A percentile compares a stretch with the other conserved stretches of the same genome.
phyloP scores from a whole-genome alignment of 2,329 filamentous ascomycete species.

The Fusarium sp. region DNA sequence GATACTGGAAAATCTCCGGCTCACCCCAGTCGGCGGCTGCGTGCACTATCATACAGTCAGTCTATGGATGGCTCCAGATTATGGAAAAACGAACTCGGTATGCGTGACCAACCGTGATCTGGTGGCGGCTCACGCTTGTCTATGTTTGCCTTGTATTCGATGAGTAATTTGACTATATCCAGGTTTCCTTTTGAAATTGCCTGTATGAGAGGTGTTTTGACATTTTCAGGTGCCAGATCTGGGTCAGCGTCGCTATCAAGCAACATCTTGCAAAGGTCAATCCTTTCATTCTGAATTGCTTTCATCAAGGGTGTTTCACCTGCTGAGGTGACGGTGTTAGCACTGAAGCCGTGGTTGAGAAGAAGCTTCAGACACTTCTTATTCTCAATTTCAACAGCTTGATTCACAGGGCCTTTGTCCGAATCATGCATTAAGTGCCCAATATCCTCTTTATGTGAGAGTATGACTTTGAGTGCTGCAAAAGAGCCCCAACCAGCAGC shows the following conservation, averaged over 20 bases:
- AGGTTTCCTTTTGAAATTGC: rapidly evolving
- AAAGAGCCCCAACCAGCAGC: neutral
- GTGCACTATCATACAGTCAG: neutral
- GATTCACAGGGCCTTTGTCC: rapidly evolving
- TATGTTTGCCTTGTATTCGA: neutral
- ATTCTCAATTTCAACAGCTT: rapidly evolving
- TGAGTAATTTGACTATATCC: neutral
- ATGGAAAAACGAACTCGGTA: neutral
- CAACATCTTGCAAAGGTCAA: neutral
- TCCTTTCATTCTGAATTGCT: rapidly evolving
- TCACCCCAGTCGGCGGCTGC: neutral
- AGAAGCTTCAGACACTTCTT: neutral
- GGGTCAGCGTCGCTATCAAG: neutral
- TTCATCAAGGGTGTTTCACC: rapidly evolving
- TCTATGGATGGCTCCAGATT: rapidly evolving
- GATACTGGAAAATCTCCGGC: neutral
- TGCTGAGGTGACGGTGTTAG: rapidly evolving
- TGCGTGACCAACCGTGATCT: neutral
- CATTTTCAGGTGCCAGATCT: neutral
- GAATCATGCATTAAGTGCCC: rapidly evolving
- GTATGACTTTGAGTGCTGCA: rapidly evolving
- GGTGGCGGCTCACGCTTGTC: neutral
- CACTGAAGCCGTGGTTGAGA: neutral
- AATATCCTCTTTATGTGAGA: neutral
- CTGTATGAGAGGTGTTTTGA: rapidly evolving